phyloP scores from a whole-genome alignment of 202 grass and related monocot species.

The Dendrocalamus latiflorus region DNA sequence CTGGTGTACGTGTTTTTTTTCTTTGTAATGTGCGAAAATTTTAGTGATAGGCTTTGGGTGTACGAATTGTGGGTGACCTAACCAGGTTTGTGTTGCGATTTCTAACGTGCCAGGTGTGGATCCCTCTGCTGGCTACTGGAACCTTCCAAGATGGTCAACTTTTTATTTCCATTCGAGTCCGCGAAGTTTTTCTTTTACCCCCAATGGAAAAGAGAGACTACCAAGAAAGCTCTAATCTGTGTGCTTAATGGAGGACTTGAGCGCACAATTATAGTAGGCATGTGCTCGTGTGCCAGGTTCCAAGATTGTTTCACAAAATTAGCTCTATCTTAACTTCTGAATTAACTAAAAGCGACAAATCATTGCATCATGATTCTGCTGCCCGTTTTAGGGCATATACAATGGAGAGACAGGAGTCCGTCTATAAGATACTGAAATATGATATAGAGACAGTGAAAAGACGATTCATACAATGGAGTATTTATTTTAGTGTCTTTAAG shows the following conservation, averaged over 20 bases:
- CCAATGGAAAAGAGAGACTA: too few relatives aligned
- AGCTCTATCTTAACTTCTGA: not conserved
- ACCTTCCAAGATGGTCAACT: slow-evolving; percentile 18
- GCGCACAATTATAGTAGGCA: too few relatives aligned
- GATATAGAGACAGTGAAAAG: too few relatives aligned
- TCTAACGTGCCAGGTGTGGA: not conserved
- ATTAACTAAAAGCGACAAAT: too few relatives aligned
- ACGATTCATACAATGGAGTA: too few relatives aligned
- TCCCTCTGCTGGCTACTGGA: not conserved
- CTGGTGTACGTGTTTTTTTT: not conserved
- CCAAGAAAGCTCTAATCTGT: too few relatives aligned
- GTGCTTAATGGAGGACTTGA: too few relatives aligned
- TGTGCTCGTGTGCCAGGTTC: too few relatives aligned
- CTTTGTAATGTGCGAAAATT: not conserved
- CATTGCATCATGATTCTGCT: not conserved
- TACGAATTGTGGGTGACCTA: not conserved
- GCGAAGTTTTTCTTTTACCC: not conserved
- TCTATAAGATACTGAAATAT: too few relatives aligned
- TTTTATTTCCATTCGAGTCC: not conserved
- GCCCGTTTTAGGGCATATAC: not conserved
- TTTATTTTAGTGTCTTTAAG: too few relatives aligned
- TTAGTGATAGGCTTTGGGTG: not conserved
- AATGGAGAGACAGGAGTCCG: too few relatives aligned
- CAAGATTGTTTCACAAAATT: not conserved
- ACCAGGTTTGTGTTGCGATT: not conserved